A percentile compares a stretch with the other conserved stretches of the same genome.
These are phyloP conservation scores for Dioscorea dumetorum DNA, from an alignment of 106 monocot species.

Conservation along the genomic window DNA sequence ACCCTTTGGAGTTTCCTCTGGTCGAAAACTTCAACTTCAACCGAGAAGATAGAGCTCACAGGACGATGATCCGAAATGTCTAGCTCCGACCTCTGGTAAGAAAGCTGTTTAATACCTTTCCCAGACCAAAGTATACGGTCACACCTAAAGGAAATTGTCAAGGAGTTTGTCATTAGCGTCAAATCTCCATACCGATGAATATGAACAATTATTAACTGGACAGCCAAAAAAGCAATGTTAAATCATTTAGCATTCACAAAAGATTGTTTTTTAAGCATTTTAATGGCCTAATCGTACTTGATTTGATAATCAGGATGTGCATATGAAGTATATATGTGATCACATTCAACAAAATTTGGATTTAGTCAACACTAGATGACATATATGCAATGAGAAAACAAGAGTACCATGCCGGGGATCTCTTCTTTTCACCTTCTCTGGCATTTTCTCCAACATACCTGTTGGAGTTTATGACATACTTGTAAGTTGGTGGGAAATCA, in stretches of 20 bases:
- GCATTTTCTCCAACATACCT: slow-evolving; percentile 47
- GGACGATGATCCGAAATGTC: slow-evolving; percentile 66
- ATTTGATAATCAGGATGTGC: no score
- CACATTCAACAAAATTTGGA: no score
- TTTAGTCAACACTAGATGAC: no score
- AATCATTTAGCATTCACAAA: no score
- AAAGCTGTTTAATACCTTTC: slow-evolving; percentile 54
- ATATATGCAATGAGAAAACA: not conserved
- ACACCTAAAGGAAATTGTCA: slow-evolving; percentile 34
- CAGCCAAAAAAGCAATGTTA: no score
- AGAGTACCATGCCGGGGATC: slow-evolving; percentile 71
- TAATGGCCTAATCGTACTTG: no score
- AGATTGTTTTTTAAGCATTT: no score
- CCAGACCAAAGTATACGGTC: slow-evolving; percentile 75
- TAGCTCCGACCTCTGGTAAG: slow-evolving; percentile 43
- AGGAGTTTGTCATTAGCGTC: no score
- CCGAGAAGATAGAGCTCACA: slow-evolving; percentile 42
- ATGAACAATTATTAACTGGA: no score
- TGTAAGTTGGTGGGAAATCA: slow-evolving; percentile 71
- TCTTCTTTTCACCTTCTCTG: slow-evolving; percentile 54
- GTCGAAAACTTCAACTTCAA: slow-evolving; percentile 62
- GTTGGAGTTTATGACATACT: slow-evolving; percentile 44
- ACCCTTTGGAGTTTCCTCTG: slow-evolving; percentile 43
- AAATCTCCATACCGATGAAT: no score
- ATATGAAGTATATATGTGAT: no score